phyloP scores from a whole-genome alignment of 2,329 filamentous ascomycete species.

The Chrysosporium queenslandicum region DNA sequence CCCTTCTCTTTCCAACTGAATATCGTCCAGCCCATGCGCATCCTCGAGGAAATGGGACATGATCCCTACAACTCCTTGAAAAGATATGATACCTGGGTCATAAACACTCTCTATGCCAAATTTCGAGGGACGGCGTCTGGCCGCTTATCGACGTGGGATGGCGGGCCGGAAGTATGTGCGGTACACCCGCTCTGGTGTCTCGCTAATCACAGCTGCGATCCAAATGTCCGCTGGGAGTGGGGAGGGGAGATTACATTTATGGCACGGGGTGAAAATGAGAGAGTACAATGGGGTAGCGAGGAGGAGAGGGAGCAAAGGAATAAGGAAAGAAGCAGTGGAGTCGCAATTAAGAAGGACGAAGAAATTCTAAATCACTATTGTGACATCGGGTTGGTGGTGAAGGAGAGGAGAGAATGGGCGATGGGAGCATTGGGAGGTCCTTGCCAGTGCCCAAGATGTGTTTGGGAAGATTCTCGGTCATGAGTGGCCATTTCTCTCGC shows the following conservation, averaged over 20 bases:
- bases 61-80: slow-evolving; percentile 45
- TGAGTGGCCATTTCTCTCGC: no score
- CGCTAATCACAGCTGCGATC: slow-evolving; percentile 91
- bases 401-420: slow-evolving; percentile 80
- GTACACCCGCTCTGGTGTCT: slow-evolving; percentile 95
- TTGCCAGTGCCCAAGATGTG: slow-evolving; percentile 77
- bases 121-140: slow-evolving; percentile 89
- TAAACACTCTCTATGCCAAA: slow-evolving; percentile 87
- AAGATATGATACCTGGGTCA: slow-evolving; percentile 47
- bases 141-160: slow-evolving; percentile 62
- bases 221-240: slow-evolving; percentile 94
- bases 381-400: slow-evolving; percentile 67
- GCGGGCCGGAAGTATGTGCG: slow-evolving; percentile 79
- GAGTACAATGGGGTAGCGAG: slow-evolving; percentile 27
- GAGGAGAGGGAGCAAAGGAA: slow-evolving; percentile 37
- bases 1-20: slow-evolving; percentile 54
- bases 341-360: slow-evolving; percentile 64
- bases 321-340: slow-evolving; percentile 25
- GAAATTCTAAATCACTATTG: slow-evolving; percentile 94
- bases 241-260: slow-evolving; percentile 41
- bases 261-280: slow-evolving; percentile 27
- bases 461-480: slow-evolving; percentile 48
- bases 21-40: slow-evolving; percentile 49
- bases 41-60: slow-evolving; percentile 54
- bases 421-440: slow-evolving; percentile 74